phyloP scores from a whole-genome alignment of 129 eudicot genomes.

The Daucus carota region DH1_v3.0 NC_030385.2:42486001-42486500 shows the following conservation, averaged over 20 bases:
- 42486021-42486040: constrained; percentile 84
- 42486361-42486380: background rate
- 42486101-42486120: background rate
- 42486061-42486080: background rate
- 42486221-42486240: constrained; percentile 41
- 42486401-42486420: constrained; percentile 23
- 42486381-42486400: constrained; percentile 13
- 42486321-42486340: background rate
- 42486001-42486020: constrained; percentile 71
- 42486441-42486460: constrained; percentile 1
- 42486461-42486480: background rate
- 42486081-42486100: background rate
- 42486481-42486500: background rate
- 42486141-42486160: background rate
- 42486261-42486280: constrained; percentile 4
- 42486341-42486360: background rate
- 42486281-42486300: background rate
- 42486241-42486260: constrained; percentile 26
- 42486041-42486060: constrained; percentile 51
- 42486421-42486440: constrained; percentile 7
- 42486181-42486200: constrained; percentile 1
- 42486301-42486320: background rate
- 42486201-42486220: constrained; percentile 44
- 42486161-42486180: background rate
- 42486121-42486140: background rate